Evolutionary conservation across 176 grass and related monocot species (phyloP), one percentile per base, ranked within the genome.

Genomic region (Echinochloa phyllopogon): DNA sequence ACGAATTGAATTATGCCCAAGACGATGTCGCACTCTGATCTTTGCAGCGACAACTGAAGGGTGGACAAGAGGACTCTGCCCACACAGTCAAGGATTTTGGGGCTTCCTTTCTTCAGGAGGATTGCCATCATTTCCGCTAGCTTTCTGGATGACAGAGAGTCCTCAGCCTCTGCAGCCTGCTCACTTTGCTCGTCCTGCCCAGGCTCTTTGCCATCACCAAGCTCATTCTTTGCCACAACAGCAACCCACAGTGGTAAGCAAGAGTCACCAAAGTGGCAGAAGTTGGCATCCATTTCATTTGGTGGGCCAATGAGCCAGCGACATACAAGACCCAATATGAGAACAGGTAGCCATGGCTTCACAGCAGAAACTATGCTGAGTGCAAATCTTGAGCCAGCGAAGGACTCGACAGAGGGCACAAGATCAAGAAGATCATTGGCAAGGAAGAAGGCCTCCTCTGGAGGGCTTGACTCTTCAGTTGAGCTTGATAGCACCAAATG

Each of bases 361-460:
- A 88, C 83, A 83, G 71, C 57, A 44, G 96, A 89, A 82, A 87
- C 41, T 21, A 94, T 60, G 68, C 74, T 21, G 50, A 77, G 65
- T 24, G 91, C 89, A 89, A 65, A 89, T 78, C 72, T 93, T 1
- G 82, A 73, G 63, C 93, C 96, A 64, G 77, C 17, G 44, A 79
- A 89, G 18, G 79, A 90, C 75, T 93, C 93, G 4, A 91, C 50
- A 80, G 83, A 84, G 27, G 87, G 76, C 71, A 94, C 25, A 40
- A 98, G 72, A 79, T 98, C 93, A 81, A 98, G 91, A 88, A 98
- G 93, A 87, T 89, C 59, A 88, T 94, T 98, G 21, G 93, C 84
- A 79, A 98, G 89, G 79, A 81, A 74, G 58, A 95, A 98, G 33
- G 75, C 87, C 40, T 90, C 93, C 55, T 76, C 84, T 69, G 81